phyloP scores from a whole-genome alignment of 2,329 filamentous ascomycete species.

The Fusarium pseudoanthophilum region DNA sequence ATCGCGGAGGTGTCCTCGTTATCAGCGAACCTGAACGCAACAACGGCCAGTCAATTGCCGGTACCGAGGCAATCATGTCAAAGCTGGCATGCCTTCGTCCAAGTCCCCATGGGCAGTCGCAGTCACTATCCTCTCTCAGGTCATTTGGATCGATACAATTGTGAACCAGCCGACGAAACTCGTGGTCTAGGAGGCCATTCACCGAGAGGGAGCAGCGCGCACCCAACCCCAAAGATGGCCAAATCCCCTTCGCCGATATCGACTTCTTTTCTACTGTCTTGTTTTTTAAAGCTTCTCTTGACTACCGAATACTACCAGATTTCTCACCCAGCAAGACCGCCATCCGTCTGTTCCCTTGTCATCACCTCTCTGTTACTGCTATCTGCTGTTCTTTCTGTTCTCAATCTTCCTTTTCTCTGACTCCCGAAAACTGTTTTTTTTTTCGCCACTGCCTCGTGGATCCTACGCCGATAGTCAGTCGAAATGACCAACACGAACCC shows the following conservation, averaged over 20 bases:
- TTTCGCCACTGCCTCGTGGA: too few relatives aligned
- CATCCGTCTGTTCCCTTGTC: too few relatives aligned
- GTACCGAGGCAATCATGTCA: not conserved
- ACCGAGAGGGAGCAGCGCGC: not conserved
- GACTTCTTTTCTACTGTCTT: too few relatives aligned
- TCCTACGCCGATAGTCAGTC: too few relatives aligned
- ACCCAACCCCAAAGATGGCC: not conserved
- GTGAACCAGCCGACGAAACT: not conserved
- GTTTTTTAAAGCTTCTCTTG: too few relatives aligned
- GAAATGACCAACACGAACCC: too few relatives aligned
- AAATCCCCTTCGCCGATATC: not conserved
- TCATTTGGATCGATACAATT: not conserved
- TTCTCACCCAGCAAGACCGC: too few relatives aligned
- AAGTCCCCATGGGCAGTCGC: not conserved
- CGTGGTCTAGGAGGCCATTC: not conserved
- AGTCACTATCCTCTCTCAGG: rapidly evolving
- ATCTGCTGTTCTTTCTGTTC: too few relatives aligned
- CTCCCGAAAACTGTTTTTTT: too few relatives aligned
- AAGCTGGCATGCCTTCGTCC: not conserved
- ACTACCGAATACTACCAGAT: too few relatives aligned
- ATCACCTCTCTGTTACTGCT: too few relatives aligned
- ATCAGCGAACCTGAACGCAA: not conserved
- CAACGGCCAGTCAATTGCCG: not conserved
- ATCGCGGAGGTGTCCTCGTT: not conserved
- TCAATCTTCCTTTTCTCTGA: too few relatives aligned